These are phyloP conservation scores for Penicillium dipodomyicola DNA, from an alignment of 495 filamentous ascomycete species.

Conservation along the genomic window DNA sequence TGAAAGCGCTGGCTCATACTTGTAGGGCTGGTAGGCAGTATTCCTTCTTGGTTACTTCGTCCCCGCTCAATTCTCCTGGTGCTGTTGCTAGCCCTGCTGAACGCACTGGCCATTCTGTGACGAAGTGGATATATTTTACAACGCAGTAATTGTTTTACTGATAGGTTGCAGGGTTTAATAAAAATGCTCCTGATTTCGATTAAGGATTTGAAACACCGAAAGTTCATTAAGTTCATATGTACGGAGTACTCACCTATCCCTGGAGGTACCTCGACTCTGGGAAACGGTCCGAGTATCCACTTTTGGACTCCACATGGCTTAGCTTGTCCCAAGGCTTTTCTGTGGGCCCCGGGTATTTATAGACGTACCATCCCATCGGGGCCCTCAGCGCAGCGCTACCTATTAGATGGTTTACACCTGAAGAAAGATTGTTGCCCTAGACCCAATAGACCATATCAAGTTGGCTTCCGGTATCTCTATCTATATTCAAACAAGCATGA, in stretches of 20 bases:
- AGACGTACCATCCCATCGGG: neutral
- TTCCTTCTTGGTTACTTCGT: conserved; percentile 45
- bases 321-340: neutral
- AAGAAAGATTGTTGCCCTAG: no score
- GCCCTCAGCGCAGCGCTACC: no score
- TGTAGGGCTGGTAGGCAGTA: conserved; percentile 43
- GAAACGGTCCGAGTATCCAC: neutral
- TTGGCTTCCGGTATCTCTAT: neutral
- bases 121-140: neutral
- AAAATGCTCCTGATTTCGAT: neutral
- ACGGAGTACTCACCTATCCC: no score
- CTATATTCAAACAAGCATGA: conserved; percentile 26
- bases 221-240: neutral
- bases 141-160: no score
- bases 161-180: neutral
- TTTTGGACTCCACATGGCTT: neutral
- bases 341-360: neutral
- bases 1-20: conserved; percentile 49
- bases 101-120: conserved; percentile 42
- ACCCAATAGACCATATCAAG: no score
- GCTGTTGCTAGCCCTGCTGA: conserved; percentile 43
- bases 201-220: neutral
- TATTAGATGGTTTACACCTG: neutral
- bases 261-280: no score
- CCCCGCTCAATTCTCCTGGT: conserved; percentile 47